Base-by-base conservation (phyloP, 2,329 filamentous ascomycete genomes). In the Penicillium sp. region DNA sequence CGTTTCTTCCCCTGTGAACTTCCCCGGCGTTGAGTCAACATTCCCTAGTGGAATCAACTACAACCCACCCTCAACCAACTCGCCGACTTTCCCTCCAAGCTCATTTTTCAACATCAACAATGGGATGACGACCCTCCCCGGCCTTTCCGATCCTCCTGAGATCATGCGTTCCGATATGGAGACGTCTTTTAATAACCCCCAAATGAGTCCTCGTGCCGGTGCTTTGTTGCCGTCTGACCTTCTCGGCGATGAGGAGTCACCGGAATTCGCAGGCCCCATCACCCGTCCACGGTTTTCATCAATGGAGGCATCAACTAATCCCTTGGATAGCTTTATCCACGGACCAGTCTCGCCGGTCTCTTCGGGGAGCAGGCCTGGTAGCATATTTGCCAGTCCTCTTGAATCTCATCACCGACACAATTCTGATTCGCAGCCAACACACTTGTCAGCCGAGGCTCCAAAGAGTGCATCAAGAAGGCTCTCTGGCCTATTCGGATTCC, bases 171-270 rank as follows among this genome's bases (percentile, higher is more conserved):
- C 77, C 14, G 82, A 86, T 25, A 69, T 78, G 3, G 83, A 85
- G 39, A 69, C 71, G 18, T 64, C 83, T 51, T 80, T 80, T 31
- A 79, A 77, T 35, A 83, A 81, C 25, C 81, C 80, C 9, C 81
- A 81, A 11, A 86, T 86, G 82, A 85, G 82, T 62, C 84, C 84
- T 2, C 79, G 81, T 18, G 83, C 83, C 14, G 82, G 83, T 55
- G 78, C 81, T 24, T 68, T 86, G 18, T 69, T 87, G 6, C 84
- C 84, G 3, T 82, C 83, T 1, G 82, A 83, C 61, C 72, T 87
- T 11, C 78, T 84, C 44, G 79, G 79, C 4, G 80, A 83, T 61
- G 81, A 84, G 54, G 73, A 75, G 44, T 71, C 71, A 10, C 63
- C 69, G 6, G 70, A 72, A 44, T 63, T 71, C 35, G 67, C 69